Evolutionary conservation across 78 protist genomes (phyloP), one percentile per base, ranked within the genome.

Genomic region (Guillardia theta): DNA sequence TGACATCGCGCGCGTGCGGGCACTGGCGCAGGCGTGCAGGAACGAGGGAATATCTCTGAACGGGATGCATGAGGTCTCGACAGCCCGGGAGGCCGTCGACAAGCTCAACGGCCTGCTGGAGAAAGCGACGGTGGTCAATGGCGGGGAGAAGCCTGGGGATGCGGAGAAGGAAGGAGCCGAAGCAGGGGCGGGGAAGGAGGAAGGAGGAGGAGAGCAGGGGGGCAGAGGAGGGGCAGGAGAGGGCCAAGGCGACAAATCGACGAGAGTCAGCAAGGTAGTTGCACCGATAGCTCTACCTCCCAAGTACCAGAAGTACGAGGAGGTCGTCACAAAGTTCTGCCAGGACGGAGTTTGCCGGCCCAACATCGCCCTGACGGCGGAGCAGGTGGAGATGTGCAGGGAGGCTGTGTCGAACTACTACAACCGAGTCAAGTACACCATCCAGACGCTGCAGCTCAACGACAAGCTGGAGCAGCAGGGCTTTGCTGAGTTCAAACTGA

Each of bases 301-400:
- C 33, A 12, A 53, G 62, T 53, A 70, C 36, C 33, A 12, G 10
- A 70, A 70, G 41, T 70, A 70, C 83, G 83, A 70, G 41, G 41
- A 70, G 41, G 83, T 70, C 83, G 83, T 70, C 41, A 70, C 83
- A 1, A 24, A 43, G 46, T 70, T 70, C 83, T 70, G 41, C 41
- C 83, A 70, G 83, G 83, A 70, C 83, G 83, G 83, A 1, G 83
- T 70, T 36, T 70, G 83, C 41, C 46, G 4, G 83, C 83, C 83
- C 46, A 33, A 70, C 36, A 1, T 70, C 4, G 83, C n/a, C 46
- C 41, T 70, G 8, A 70, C 83, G 22, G 83, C n/a, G 83, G 83
- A 15, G 41, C 83, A 70, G 78, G 83, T 70, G 9, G 83, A 70
- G 4, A 70, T 36, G 41, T 70, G 83, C 41, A 4, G 70, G 27